Base-by-base conservation (phyloP, 768 basidiomycete genomes). In the Pleurotus sapidus region DNA sequence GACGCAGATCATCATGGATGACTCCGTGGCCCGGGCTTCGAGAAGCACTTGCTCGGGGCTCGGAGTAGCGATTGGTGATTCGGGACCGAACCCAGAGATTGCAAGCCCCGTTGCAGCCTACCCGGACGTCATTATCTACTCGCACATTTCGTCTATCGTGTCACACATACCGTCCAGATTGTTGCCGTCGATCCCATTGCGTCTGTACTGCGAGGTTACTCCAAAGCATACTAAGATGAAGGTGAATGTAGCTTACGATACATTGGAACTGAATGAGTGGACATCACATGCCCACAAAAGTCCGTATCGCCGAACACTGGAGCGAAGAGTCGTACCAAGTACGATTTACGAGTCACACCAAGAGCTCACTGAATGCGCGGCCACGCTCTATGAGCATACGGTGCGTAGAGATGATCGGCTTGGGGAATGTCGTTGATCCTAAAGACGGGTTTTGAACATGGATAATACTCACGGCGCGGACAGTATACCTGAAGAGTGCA, bases 371-470 rank as follows among this genome's bases (percentile, higher is more conserved):
- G 17, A 40, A 27, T 12, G 7, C 8, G 47, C 27, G n/a, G 15
- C 7, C 62, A 49, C 57, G 61, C 48, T 66, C 57, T 14, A 63
- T 37, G 1, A 61, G 38, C 5, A 54, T 56, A 6, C 57, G 57
- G 42, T 66, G 61, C 24, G 54, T 64, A 20, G 59, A 54, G n/a
- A 25, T 40, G 46, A 69, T 62, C 3, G 63, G 61, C 57, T 67
- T 66, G 9, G 68, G 68, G 46, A 67, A 67, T 12, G 65, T 65
- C 2, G 67, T 67, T 37, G 66, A 64, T 5, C 67, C 67, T 68
- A 15, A 20, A 24, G 23, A 50, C 17, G 54, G n/a, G 4, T 23
- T 43, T 14, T n/a, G 8, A 24, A 39, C 37, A 53, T 15, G 15
- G 30, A 14, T 38, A 17, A n/a, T n/a, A 37, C 25, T 8, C 25